Conservation (phyloP, 257 asterid genomes). For the Schizonepeta tenuifolia region DNA sequence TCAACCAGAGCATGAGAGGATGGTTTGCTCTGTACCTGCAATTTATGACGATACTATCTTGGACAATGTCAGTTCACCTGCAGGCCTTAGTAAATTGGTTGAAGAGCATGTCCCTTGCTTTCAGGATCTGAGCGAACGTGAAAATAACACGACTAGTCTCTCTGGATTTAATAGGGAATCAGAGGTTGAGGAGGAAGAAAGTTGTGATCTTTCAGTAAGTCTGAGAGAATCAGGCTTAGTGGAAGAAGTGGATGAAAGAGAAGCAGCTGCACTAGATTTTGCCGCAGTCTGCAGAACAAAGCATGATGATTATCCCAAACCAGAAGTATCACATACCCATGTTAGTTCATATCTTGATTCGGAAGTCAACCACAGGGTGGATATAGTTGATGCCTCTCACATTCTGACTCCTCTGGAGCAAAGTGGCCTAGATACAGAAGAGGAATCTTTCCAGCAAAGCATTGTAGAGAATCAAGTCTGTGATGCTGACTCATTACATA, state of each 20-base stretch:
- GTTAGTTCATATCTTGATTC: constrained; percentile 31
- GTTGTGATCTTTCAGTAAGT: constrained; percentile 29
- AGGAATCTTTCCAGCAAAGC: constrained; percentile 39
- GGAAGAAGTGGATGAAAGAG: constrained; percentile 46
- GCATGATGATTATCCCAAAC: constrained; percentile 34
- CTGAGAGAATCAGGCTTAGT: constrained; percentile 34
- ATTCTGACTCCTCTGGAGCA: constrained; percentile 41
- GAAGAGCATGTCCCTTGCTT: constrained; percentile 40
- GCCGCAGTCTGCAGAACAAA: constrained; percentile 27
- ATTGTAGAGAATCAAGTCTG: constrained; percentile 22
- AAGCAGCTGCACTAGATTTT: constrained; percentile 38
- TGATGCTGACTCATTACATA: constrained; percentile 29
- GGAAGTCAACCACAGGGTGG: constrained; percentile 39
- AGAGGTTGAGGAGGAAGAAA: constrained; percentile 32
- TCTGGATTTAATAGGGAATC: constrained; percentile 38
- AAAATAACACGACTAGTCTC: constrained; percentile 34
- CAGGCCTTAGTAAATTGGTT: constrained; percentile 34
- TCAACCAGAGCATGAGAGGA: constrained; percentile 35
- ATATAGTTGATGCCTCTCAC: constrained; percentile 28
- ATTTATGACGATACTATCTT: constrained; percentile 31
- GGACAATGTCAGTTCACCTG: constrained; percentile 35
- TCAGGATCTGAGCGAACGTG: constrained; percentile 42
- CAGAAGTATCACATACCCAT: constrained; percentile 37
- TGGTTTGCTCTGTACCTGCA: constrained; percentile 34
- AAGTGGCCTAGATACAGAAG: constrained; percentile 39